phyloP scores from a whole-genome alignment of 2,329 filamentous ascomycete species.

The Capronia epimyces region DNA sequence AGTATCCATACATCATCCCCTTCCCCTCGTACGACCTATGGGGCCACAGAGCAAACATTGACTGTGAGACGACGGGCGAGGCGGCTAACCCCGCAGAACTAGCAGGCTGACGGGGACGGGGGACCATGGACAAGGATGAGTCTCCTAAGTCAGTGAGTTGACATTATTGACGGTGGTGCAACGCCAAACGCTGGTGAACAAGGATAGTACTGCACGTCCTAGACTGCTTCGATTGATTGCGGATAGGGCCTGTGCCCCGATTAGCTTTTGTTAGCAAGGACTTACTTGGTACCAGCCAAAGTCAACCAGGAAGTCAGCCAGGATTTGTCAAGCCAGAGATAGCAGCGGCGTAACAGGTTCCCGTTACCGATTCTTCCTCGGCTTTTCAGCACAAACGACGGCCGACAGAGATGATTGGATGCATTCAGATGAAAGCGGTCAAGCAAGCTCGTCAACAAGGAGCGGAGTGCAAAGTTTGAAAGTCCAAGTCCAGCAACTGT shows the following conservation, averaged over 20 bases:
- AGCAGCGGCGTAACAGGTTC: too few species aligned
- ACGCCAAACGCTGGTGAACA: too few species aligned
- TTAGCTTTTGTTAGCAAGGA: too few species aligned
- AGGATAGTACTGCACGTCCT: too few species aligned
- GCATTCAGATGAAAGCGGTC: not conserved
- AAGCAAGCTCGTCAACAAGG: too few species aligned
- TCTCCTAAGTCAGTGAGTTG: too few species aligned
- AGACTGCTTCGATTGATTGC: too few species aligned
- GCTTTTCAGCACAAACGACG: not conserved
- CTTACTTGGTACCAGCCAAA: too few species aligned
- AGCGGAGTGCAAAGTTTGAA: too few species aligned
- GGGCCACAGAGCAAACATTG: not conserved
- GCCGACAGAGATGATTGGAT: not conserved
- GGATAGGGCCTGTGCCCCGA: too few species aligned
- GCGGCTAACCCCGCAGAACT: not conserved
- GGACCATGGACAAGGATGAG: not conserved
- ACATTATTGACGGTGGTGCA: not conserved
- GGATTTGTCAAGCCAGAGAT: not conserved
- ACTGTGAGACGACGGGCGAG: not conserved
- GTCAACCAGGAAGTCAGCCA: not conserved
- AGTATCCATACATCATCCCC: not conserved
- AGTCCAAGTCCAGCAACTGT: not conserved
- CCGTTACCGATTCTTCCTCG: too few species aligned
- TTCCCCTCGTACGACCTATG: not conserved
- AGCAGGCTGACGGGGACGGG: not conserved